Conservation (phyloP, 139 green algal species). For the Haematococcus lacustris region DNA sequence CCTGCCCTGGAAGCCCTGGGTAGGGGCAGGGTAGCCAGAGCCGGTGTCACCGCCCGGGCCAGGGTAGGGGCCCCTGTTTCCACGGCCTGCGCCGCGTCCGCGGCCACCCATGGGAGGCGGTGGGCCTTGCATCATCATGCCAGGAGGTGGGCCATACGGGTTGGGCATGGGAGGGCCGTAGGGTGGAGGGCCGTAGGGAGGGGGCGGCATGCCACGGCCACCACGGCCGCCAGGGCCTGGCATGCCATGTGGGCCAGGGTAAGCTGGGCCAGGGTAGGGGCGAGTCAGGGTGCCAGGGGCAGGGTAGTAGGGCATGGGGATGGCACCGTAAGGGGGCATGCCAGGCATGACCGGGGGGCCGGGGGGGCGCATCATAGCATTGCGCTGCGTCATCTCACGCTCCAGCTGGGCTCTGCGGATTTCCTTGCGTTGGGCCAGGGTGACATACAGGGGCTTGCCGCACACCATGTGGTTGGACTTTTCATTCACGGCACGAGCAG, state of each 20-base stretch:
- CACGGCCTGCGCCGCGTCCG: conserved; percentile 25
- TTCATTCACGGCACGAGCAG: conserved; percentile 74
- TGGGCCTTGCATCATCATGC: background rate
- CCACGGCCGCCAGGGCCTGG: conserved; percentile 3
- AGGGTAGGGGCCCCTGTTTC: too few relatives aligned
- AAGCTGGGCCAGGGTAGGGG: too few relatives aligned
- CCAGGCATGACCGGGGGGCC: conserved; percentile 21
- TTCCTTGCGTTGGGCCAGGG: conserved; percentile 81
- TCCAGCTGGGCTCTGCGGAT: conserved; percentile 69
- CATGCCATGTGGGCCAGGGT: conserved; percentile 10
- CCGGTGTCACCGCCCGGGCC: too few relatives aligned
- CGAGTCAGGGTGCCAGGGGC: conserved; percentile 16
- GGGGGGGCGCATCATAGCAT: background rate
- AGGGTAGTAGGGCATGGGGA: conserved; percentile 39
- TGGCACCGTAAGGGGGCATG: conserved; percentile 28
- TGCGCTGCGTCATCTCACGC: conserved; percentile 53
- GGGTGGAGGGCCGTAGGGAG: background rate
- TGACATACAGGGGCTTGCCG: conserved; percentile 87
- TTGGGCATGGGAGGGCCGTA: background rate
- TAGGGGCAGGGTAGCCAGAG: too few relatives aligned
- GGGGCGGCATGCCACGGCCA: conserved; percentile 1
- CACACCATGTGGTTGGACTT: conserved; percentile 79
- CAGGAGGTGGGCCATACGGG: background rate
- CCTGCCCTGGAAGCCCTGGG: background rate
- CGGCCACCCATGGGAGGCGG: conserved; percentile 1